phyloP scores from a whole-genome alignment of 1,284 basidiomycete genomes.

The Jaminaea rosea region DNA sequence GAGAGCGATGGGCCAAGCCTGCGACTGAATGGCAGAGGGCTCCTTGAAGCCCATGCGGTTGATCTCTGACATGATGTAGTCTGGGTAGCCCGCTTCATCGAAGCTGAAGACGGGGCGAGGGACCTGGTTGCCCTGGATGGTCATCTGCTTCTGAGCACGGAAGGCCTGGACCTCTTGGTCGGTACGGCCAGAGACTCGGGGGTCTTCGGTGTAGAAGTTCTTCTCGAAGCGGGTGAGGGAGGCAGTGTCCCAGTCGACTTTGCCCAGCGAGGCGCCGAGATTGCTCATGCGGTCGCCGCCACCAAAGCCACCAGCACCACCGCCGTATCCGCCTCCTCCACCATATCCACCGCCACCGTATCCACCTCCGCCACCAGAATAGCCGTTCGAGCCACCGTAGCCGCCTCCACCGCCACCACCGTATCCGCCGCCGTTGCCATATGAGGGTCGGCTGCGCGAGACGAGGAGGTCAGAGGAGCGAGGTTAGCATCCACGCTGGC shows the following conservation, averaged over 20 bases:
- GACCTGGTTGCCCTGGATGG: conserved; percentile 79
- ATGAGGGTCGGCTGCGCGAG: neutral
- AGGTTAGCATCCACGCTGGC: neutral
- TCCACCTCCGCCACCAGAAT: conserved; percentile 46
- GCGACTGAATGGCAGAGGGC: conserved; percentile 92
- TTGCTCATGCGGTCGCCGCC: conserved; percentile 69
- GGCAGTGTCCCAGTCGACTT: conserved; percentile 69
- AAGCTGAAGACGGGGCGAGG: conserved; percentile 85
- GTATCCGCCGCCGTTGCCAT: conserved; percentile 10
- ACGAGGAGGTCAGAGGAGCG: neutral
- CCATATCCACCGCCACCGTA: conserved; percentile 43
- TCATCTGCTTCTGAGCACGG: conserved; percentile 71
- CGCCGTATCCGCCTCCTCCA: conserved; percentile 17
- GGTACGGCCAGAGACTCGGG: conserved; percentile 65
- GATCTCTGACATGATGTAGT: conserved; percentile 89
- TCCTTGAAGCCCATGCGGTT: conserved; percentile 79
- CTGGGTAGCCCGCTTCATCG: conserved; percentile 90
- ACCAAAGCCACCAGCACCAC: conserved; percentile 20
- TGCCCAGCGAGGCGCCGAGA: conserved; percentile 72
- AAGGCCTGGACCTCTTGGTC: conserved; percentile 85
- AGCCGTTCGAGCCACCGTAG: conserved; percentile 5
- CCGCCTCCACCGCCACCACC: conserved; percentile 17
- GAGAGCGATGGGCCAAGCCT: conserved; percentile 96
- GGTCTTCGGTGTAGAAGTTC: conserved; percentile 96
- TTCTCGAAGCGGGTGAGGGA: conserved; percentile 64